phyloP scores from a whole-genome alignment of 805 yeast genomes.

The Metschnikowia kofuensis region DNA sequence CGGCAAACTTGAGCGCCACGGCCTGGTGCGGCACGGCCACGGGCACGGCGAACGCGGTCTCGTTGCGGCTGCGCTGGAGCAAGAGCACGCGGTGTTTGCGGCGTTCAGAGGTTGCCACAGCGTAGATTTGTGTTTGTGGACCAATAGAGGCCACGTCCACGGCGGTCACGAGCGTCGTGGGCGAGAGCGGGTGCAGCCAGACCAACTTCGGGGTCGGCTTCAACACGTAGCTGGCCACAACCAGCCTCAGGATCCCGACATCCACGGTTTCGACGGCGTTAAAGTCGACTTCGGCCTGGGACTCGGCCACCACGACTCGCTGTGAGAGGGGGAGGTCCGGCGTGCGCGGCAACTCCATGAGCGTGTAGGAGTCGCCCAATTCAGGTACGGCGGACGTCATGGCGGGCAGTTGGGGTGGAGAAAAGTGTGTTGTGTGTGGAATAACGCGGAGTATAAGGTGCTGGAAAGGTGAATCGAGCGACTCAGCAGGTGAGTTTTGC shows the following conservation, averaged over 20 bases:
- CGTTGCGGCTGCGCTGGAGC: conserved; percentile 12
- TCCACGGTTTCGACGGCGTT: conserved; percentile 36
- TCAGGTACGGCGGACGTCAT: conserved; percentile 14
- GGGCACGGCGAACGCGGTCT: conserved; percentile 12
- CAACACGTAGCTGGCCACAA: conserved; percentile 48
- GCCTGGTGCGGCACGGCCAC: conserved; percentile 11
- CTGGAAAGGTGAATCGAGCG: neutral
- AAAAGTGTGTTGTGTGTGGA: neutral
- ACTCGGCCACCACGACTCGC: conserved; percentile 18
- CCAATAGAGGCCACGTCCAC: conserved; percentile 30
- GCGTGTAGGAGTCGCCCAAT: conserved; percentile 19
- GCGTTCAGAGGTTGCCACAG: conserved; percentile 40
- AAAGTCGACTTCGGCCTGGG: conserved; percentile 10
- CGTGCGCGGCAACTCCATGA: conserved; percentile 20
- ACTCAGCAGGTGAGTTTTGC: neutral
- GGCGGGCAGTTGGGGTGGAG: neutral
- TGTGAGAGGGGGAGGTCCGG: conserved; percentile 16
- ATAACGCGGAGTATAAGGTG: neutral
- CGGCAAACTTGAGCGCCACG: conserved; percentile 12
- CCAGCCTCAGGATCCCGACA: conserved; percentile 53
- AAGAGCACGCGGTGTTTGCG: conserved; percentile 22
- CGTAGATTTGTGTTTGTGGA: conserved; percentile 19
- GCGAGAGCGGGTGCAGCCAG: conserved; percentile 55
- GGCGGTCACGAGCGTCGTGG: conserved; percentile 41
- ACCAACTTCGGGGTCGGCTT: conserved; percentile 56